A percentile compares a stretch with the other conserved stretches of the same genome.
phyloP scores from a whole-genome alignment of 202 grass and related monocot genomes.

The Tripidium arundinaceum region DNA sequence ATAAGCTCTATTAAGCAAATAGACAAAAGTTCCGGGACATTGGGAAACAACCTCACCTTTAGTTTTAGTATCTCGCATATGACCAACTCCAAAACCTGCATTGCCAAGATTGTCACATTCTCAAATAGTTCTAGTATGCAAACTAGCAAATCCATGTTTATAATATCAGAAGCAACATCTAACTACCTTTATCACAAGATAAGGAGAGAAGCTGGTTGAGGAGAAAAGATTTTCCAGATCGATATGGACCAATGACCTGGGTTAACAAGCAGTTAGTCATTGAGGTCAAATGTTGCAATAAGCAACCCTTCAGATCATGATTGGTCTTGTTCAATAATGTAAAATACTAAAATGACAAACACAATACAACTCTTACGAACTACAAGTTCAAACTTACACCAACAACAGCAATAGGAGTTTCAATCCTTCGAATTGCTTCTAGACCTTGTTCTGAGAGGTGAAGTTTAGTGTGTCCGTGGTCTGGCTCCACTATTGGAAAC shows the following conservation, averaged over 20 bases:
- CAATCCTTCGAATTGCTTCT: conserved; percentile 82
- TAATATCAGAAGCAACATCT: conserved; percentile 27
- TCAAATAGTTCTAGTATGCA: background rate
- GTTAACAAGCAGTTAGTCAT: conserved; percentile 5
- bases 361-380: background rate
- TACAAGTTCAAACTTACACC: conserved; percentile 54
- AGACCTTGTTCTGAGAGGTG: conserved; percentile 78
- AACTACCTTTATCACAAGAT: conserved; percentile 97
- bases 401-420: conserved; percentile 86
- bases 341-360: background rate
- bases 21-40: background rate
- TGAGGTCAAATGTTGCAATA: conserved; percentile 1
- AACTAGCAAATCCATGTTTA: conserved; percentile 13
- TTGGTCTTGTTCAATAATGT: background rate
- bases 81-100: conserved; percentile 97
- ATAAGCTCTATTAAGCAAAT: background rate
- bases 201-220: conserved; percentile 95
- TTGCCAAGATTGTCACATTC: conserved; percentile 15
- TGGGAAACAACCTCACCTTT: conserved; percentile 49
- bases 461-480: conserved; percentile 90
- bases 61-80: conserved; percentile 99
- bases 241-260: conserved; percentile 94
- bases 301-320: background rate
- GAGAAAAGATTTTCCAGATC: conserved; percentile 96
- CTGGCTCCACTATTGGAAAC: conserved; percentile 97